Evolutionary conservation across 306 rosid species (phyloP), one percentile per base, ranked within the genome.

Genomic region (Cicer arietinum): DNA sequence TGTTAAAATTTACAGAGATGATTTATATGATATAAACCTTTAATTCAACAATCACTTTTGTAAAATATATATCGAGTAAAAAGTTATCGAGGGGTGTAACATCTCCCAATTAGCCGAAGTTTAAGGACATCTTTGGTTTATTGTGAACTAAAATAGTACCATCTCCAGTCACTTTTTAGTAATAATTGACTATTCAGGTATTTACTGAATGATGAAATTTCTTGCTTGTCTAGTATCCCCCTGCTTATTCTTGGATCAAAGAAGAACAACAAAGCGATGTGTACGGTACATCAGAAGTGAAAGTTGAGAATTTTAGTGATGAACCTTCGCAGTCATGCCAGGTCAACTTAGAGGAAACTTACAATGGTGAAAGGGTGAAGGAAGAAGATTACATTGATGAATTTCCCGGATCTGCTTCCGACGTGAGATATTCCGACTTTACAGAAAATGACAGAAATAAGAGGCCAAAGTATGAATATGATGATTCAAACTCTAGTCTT

Each of bases 391-490:
- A 11, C 22, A 75, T 9, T 42, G 86, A 85, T 74, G 87, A 74
- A 71, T 13, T 74, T 78, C 73, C 75, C 0, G 69, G 51, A 76
- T 73, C 74, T 57, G 79, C 35, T 67, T 63, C 82, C 76, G 52
- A 56, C 41, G 44, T 67, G 67, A 45, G 47, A 57, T 14, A 44
- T 75, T 59, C 57, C 3, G 54, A 45, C 66, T 30, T 74, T 6
- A 9, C 44, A 73, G 88, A 73, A 57, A 80, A 82, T 78, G 76
- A 59, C 56, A 86, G 82, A 57, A 80, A 88, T 67, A 89, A 89
- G 81, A 87, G 88, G 79, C 94, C 90, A 11, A 87, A 89, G 73
- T 82, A 59, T 69, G 98, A 91, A 76, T 79, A 77, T 64, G 41
- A 70, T 73, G 87, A 88, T 77, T 73, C 76, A 35, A 60, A 65